These are phyloP conservation scores for Neodidymelliopsis sp. DNA, from an alignment of 2,329 filamentous ascomycete genomes.

Conservation along the genomic window DNA sequence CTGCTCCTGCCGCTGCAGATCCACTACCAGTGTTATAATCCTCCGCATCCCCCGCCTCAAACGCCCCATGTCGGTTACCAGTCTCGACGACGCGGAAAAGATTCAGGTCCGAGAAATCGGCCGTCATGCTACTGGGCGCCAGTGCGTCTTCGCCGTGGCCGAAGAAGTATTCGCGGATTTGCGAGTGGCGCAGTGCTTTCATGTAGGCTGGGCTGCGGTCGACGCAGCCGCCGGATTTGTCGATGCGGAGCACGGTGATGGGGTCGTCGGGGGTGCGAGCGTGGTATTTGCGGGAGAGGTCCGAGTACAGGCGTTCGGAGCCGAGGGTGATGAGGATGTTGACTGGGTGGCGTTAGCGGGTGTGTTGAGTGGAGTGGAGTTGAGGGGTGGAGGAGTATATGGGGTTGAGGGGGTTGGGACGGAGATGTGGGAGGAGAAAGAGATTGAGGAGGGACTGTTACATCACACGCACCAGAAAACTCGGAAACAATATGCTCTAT, in stretches of 20 bases:
- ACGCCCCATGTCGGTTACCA: constrained; percentile 49
- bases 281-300: constrained; percentile 75
- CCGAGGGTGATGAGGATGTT: constrained; percentile 85
- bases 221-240: constrained; percentile 86
- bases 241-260: constrained; percentile 78
- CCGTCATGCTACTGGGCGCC: constrained; percentile 85
- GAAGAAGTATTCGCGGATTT: constrained; percentile 94
- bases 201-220: constrained; percentile 77
- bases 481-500: constrained; percentile 80
- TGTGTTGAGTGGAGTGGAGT: background rate
- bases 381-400: background rate
- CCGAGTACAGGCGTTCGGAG: constrained; percentile 76
- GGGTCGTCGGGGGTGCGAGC: constrained; percentile 65
- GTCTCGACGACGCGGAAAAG: constrained; percentile 75
- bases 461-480: constrained; percentile 63
- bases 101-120: constrained; percentile 76
- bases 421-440: background rate
- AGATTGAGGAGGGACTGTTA: constrained; percentile 8
- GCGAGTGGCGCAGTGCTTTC: constrained; percentile 74
- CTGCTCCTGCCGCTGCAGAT: constrained; percentile 44
- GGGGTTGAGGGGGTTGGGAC: background rate
- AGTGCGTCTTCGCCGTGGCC: constrained; percentile 74
- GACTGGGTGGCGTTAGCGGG: constrained; percentile 56
- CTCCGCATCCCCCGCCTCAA: constrained; percentile 56
- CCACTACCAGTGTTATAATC: constrained; percentile 56